These are phyloP conservation scores for Collybia sordida DNA, from an alignment of 768 basidiomycete species.

Conservation along the genomic window DNA sequence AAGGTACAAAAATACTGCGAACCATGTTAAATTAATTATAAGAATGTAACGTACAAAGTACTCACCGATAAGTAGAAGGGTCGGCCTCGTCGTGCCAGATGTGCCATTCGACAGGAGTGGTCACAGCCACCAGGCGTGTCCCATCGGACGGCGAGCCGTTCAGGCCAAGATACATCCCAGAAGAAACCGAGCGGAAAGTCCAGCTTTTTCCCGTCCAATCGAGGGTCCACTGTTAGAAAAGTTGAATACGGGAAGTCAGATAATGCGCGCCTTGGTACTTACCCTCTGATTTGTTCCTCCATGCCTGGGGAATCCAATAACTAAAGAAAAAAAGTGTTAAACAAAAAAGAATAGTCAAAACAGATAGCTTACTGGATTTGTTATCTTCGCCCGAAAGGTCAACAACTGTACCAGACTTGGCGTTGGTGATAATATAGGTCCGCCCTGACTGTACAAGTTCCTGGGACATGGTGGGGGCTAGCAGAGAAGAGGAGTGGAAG, in stretches of 20 bases:
- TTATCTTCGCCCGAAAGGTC: conserved; percentile 58
- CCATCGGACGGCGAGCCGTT: conserved; percentile 41
- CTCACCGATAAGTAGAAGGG: conserved; percentile 41
- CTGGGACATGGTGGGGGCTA: conserved; percentile 9
- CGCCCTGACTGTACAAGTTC: conserved; percentile 33
- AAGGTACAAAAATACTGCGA: conserved; percentile 44
- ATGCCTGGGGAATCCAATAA: conserved; percentile 48
- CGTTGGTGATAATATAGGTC: conserved; percentile 49
- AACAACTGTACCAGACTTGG: conserved; percentile 48
- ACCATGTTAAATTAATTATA: not conserved
- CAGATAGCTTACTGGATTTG: conserved; percentile 35
- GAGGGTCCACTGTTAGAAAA: conserved; percentile 44
- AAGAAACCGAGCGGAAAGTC: conserved; percentile 40
- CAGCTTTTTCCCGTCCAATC: conserved; percentile 36
- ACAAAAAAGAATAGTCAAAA: not conserved
- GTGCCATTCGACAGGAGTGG: conserved; percentile 44
- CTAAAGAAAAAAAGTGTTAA: conserved; percentile 19
- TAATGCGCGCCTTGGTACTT: conserved; percentile 4
- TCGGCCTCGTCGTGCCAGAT: conserved; percentile 46
- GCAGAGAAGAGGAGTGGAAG: not conserved
- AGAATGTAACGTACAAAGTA: not conserved
- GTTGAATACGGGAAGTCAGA: not conserved
- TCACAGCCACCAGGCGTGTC: conserved; percentile 33
- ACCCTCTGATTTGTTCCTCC: conserved; percentile 51
- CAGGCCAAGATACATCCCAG: conserved; percentile 40